Evolutionary conservation across 2,329 filamentous ascomycete species (phyloP).

Genomic region (Scolecobasidium constrictum): DNA sequence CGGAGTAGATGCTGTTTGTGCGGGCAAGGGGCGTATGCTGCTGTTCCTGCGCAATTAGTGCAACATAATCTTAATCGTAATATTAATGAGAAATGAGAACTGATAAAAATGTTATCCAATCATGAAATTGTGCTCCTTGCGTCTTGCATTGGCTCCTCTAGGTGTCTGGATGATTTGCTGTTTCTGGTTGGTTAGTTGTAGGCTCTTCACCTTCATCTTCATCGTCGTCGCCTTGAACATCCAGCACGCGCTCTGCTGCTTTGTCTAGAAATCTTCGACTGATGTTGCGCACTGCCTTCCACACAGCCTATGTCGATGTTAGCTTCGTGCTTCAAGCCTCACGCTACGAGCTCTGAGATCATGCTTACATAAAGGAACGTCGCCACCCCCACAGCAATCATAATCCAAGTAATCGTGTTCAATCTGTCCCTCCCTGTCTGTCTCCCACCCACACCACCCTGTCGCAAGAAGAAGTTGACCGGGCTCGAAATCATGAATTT

Average conservation of each 20-base stretch:
- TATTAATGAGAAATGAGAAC: no score
- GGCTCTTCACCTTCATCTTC: conserved; percentile 41
- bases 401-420: conserved; percentile 66
- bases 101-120: no score
- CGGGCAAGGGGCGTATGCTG: no score
- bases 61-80: no score
- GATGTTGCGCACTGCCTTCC: conserved; percentile 67
- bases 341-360: not conserved
- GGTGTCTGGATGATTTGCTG: no score
- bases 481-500: conserved; percentile 69
- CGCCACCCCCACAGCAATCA: conserved; percentile 68
- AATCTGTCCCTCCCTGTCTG: conserved; percentile 65
- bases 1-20: no score
- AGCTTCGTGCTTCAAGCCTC: no score
- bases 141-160: no score
- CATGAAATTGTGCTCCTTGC: no score
- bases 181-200: no score
- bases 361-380: conserved; percentile 65
- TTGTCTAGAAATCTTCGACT: conserved; percentile 63
- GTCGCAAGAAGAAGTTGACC: conserved; percentile 65
- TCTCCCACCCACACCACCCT: conserved; percentile 45
- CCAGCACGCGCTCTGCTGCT: conserved; percentile 70
- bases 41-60: no score
- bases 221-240: conserved; percentile 59
- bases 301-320: conserved; percentile 51